Percentiles rank a stretch among this genome's conserved stretches.
These are phyloP conservation scores for Penicillium nucicola DNA, from an alignment of 495 filamentous ascomycete species.

Conservation along the genomic window DNA sequence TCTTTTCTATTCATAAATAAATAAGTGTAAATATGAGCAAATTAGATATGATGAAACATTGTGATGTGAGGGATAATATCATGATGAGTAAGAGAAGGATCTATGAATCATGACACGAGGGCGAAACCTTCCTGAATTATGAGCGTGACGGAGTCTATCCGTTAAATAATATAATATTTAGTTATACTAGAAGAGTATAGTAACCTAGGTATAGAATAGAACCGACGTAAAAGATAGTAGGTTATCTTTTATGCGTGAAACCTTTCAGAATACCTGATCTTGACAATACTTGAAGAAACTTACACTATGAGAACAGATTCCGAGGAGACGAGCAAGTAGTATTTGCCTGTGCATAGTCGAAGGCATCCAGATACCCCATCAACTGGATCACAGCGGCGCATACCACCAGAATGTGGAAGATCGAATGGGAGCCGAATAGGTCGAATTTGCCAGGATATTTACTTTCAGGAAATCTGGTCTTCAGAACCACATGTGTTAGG, in stretches of 20 bases:
- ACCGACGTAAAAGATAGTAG: too few relatives aligned
- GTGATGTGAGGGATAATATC: too few relatives aligned
- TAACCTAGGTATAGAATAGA: too few relatives aligned
- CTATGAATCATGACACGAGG: too few relatives aligned
- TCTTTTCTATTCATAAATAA: too few relatives aligned
- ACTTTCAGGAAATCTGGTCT: conserved; percentile 42
- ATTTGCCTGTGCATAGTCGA: conserved; percentile 33
- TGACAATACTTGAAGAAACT: conserved; percentile 1
- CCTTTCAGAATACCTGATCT: neutral
- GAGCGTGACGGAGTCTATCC: too few relatives aligned
- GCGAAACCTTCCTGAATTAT: too few relatives aligned
- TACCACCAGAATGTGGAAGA: conserved; percentile 47
- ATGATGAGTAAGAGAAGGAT: too few relatives aligned
- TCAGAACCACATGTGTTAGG: conserved; percentile 15
- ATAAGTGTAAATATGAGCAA: too few relatives aligned
- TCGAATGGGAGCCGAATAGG: conserved; percentile 43
- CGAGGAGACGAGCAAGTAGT: conserved; percentile 15
- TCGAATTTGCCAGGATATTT: conserved; percentile 41
- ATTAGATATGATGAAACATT: too few relatives aligned
- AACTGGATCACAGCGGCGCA: conserved; percentile 38
- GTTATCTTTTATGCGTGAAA: neutral
- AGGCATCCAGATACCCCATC: conserved; percentile 39
- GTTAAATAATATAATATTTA: too few relatives aligned
- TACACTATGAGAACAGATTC: conserved; percentile 1
- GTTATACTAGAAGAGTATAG: too few relatives aligned